Evolutionary conservation across 208 protist genomes (phyloP).

Genomic region (Crithidia thermophila): DNA sequence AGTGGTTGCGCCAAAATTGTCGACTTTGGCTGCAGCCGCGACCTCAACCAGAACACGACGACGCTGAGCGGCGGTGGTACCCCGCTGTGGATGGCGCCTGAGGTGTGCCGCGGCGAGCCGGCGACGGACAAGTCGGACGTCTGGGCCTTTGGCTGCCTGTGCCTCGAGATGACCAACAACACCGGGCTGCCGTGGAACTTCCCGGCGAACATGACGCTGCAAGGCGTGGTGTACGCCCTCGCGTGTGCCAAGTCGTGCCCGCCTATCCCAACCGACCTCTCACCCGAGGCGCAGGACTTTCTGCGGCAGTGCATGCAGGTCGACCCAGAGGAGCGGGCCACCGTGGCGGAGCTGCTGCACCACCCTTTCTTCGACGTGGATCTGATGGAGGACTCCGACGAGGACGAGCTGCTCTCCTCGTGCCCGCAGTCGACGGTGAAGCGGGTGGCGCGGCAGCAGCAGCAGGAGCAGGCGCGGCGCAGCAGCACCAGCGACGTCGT

Average conservation of each 20-base stretch:
- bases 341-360: slow-evolving; percentile 64
- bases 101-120: slow-evolving; percentile 75
- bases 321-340: slow-evolving; percentile 62
- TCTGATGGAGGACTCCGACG: slow-evolving; percentile 40
- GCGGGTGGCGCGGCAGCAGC: slow-evolving; percentile 27
- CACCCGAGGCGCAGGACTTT: slow-evolving; percentile 64
- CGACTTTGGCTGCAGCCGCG: slow-evolving; percentile 92
- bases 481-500: not conserved
- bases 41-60: slow-evolving; percentile 51
- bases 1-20: slow-evolving; percentile 90
- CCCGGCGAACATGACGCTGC: slow-evolving; percentile 49
- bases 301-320: slow-evolving; percentile 59
- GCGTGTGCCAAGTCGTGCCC: slow-evolving; percentile 61
- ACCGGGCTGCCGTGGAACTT: slow-evolving; percentile 72
- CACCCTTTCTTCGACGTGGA: slow-evolving; percentile 79
- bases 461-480: slow-evolving; percentile 17
- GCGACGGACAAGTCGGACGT: slow-evolving; percentile 80
- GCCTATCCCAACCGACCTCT: slow-evolving; percentile 59
- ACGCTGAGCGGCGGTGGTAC: slow-evolving; percentile 64
- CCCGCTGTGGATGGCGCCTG: slow-evolving; percentile 84
- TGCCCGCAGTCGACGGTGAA: slow-evolving; percentile 43
- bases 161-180: slow-evolving; percentile 82
- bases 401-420: slow-evolving; percentile 52
- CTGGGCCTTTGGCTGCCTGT: slow-evolving; percentile 83
- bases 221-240: slow-evolving; percentile 69